Base-by-base conservation (phyloP, 148 eudicot genomes). In the Oxyria digyna region DNA sequence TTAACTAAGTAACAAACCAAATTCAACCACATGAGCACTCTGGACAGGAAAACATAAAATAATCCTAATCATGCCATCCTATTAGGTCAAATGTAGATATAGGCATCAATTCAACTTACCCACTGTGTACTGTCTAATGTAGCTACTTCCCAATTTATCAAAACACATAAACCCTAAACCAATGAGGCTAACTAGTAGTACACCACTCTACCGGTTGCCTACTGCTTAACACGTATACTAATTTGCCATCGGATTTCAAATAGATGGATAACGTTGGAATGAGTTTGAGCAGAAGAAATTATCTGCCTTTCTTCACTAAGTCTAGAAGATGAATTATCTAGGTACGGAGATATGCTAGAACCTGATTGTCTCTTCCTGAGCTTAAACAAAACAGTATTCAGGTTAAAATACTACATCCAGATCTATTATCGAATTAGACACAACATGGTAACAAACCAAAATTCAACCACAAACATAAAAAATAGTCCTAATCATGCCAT, bases 331-430 rank as follows among this genome's bases (percentile, higher is more conserved):
- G 89, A 75, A 75, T 68, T 83, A 40, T 80, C 85, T 71, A 74
- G 85, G 66, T 74, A 78, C 20, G 98, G 96, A 20, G 94, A 87
- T 74, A 71, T 68, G 75, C 88, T 74, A 10, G 96, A 78, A 75
- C 76, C 55, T 37, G 85, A 83, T 24, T 70, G 83, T 68, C 96
- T 83, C 77, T 82, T 89, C 74, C 97, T 88, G 78, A 75, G 78
- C 49, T 45, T 52, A 64, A 71, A 66, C 55, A 69, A 31, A 17
- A 21, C 49, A 10, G 15, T 15, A 18, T 29, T 31, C 37, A 59
- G 37, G 37, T 59, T 59, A n/a, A n/a, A 66, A 13, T 26, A 59
- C 14, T 59, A 57, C n/a, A 57, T 57, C 35, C 37, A 57, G 64
- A 57, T 29, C 35, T 13, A 27, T 26, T 4, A 57, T 26, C n/a